Conservation (phyloP, 1,284 basidiomycete species). For the Boletus nobilissimus region DNA sequence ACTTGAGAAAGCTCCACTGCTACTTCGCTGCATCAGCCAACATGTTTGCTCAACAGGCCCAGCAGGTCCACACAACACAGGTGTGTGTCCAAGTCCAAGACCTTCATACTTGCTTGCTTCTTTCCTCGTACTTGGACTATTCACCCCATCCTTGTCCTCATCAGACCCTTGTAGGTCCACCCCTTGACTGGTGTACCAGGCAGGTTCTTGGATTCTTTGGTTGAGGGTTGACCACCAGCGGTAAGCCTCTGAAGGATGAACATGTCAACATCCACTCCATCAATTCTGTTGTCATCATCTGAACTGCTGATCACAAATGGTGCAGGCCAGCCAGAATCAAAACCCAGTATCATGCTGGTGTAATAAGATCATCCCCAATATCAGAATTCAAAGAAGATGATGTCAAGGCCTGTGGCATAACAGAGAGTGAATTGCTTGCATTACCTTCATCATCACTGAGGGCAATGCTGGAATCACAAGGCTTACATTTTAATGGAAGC, state of each 20-base stretch:
- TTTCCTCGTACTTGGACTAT: conserved; percentile 60
- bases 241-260: conserved; percentile 79
- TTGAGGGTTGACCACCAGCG: conserved; percentile 59
- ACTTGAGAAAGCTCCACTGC: conserved; percentile 77
- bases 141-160: conserved; percentile 55
- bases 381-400: conserved; percentile 70
- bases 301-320: conserved; percentile 54
- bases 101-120: conserved; percentile 65
- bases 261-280: conserved; percentile 64
- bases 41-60: conserved; percentile 55
- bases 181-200: conserved; percentile 85
- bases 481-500: conserved; percentile 74
- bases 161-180: conserved; percentile 58
- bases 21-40: conserved; percentile 75
- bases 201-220: conserved; percentile 65
- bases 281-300: conserved; percentile 51
- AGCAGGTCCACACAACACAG: conserved; percentile 46
- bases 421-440: conserved; percentile 49
- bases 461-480: conserved; percentile 72
- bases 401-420: conserved; percentile 63
- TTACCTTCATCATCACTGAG: conserved; percentile 69
- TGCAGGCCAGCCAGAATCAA: conserved; percentile 71
- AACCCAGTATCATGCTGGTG: conserved; percentile 66
- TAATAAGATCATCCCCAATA: conserved; percentile 69
- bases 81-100: conserved; percentile 73